Evolutionary conservation across 2,329 filamentous ascomycete genomes (phyloP).

Genomic region (Trichoderma citrinoviride): DNA sequence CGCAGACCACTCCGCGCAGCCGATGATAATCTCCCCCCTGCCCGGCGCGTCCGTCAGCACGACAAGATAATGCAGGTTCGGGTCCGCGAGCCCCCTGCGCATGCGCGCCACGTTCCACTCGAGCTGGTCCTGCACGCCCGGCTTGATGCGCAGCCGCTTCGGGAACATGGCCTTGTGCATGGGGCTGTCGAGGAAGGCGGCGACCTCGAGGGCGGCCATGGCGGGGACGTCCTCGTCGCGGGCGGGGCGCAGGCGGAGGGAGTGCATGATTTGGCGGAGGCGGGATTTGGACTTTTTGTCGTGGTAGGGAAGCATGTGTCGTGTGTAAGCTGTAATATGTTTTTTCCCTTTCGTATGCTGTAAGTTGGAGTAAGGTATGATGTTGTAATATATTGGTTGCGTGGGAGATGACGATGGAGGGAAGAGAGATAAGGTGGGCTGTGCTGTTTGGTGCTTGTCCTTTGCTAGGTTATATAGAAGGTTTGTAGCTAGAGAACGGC

Average conservation of each 20-base stretch:
- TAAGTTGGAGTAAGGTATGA: too few species aligned
- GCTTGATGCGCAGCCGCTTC: conserved; percentile 20
- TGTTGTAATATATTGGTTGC: too few species aligned
- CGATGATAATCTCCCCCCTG: conserved; percentile 20
- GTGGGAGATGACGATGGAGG: too few species aligned
- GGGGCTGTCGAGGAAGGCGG: conserved; percentile 22
- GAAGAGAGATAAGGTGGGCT: too few species aligned
- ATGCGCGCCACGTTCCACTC: conserved; percentile 21
- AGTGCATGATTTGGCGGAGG: conserved; percentile 5
- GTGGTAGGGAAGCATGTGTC: background rate
- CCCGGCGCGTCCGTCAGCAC: background rate
- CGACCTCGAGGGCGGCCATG: conserved; percentile 22
- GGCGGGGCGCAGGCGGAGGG: conserved; percentile 18
- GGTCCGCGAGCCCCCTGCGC: conserved; percentile 6
- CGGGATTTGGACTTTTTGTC: background rate
- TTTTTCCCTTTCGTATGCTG: too few species aligned
- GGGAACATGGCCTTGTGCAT: conserved; percentile 24
- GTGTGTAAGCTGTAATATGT: background rate
- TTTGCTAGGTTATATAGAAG: too few species aligned
- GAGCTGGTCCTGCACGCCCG: conserved; percentile 23
- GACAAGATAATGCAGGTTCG: conserved; percentile 12
- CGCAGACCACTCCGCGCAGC: conserved; percentile 22
- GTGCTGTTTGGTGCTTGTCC: too few species aligned
- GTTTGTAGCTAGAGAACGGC: too few species aligned
- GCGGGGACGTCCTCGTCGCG: conserved; percentile 21